Conservation (phyloP, 176 grass and related monocot species). For the Aegilops bicornis region DNA sequence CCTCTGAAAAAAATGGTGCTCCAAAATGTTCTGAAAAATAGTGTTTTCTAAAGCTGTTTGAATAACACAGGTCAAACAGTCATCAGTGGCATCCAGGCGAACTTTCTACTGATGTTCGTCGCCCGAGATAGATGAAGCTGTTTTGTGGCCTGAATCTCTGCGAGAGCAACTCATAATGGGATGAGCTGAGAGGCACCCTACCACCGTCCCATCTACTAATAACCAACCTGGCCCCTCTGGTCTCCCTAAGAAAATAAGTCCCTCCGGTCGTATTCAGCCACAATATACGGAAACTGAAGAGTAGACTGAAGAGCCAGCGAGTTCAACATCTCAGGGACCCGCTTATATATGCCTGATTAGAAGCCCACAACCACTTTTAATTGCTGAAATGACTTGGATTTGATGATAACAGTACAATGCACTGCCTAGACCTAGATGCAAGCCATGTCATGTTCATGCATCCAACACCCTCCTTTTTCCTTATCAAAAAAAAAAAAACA, state of each 20-base stretch:
- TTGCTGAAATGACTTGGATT: neutral
- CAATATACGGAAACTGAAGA: neutral
- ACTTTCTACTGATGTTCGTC: no score
- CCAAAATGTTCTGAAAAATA: no score
- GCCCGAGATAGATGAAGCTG: no score
- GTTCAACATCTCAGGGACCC: neutral
- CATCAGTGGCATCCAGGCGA: no score
- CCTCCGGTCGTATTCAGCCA: neutral
- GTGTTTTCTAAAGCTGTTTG: no score
- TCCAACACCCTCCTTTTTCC: neutral
- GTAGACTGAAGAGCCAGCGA: neutral
- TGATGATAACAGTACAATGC: neutral
- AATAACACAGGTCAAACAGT: no score
- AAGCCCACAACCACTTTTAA: neutral
- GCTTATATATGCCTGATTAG: neutral
- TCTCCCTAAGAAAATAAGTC: neutral
- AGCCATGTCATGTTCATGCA: neutral
- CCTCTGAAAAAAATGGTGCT: no score
- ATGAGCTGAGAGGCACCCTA: neutral
- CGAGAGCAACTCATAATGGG: neutral
- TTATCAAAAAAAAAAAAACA: no score
- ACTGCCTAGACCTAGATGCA: neutral
- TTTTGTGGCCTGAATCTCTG: neutral
- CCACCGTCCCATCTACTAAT: neutral
- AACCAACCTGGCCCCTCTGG: slow-evolving; percentile 5